phyloP scores from a whole-genome alignment of 2,329 filamentous ascomycete genomes.

The Helotiales sp. region DNA sequence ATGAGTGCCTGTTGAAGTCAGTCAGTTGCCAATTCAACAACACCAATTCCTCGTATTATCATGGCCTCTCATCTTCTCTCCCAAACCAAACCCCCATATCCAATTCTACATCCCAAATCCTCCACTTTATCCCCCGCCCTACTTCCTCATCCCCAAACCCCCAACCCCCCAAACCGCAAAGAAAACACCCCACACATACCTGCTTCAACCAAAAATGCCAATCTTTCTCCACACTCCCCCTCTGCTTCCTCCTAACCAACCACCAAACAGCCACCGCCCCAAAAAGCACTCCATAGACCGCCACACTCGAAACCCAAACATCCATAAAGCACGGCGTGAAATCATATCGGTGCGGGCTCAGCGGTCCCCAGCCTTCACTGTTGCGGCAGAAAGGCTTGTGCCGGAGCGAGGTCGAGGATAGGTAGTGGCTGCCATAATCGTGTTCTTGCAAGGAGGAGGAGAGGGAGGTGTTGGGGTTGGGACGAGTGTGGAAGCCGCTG shows the following conservation, averaged over 20 bases:
- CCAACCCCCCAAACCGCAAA: background rate
- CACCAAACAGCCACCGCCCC: constrained; percentile 82
- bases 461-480: constrained; percentile 48
- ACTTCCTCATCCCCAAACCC: background rate
- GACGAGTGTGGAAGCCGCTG: constrained; percentile 57
- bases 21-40: background rate
- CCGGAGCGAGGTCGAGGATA: constrained; percentile 49
- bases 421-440: constrained; percentile 58
- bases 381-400: constrained; percentile 83
- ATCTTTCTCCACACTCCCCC: constrained; percentile 74
- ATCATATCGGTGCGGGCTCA: constrained; percentile 87
- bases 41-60: background rate
- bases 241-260: constrained; percentile 71
- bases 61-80: background rate
- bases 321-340: constrained; percentile 98
- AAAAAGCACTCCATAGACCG: constrained; percentile 76
- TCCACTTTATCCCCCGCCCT: background rate
- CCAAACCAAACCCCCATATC: background rate
- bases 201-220: constrained; percentile 94
- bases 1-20: constrained; percentile 57
- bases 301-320: constrained; percentile 80
- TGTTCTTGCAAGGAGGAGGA: background rate
- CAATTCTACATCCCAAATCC: constrained; percentile 22
- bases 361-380: constrained; percentile 90
- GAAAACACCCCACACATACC: constrained; percentile 57